phyloP scores from a whole-genome alignment of 805 yeast genomes.

The Candida piceae region DNA sequence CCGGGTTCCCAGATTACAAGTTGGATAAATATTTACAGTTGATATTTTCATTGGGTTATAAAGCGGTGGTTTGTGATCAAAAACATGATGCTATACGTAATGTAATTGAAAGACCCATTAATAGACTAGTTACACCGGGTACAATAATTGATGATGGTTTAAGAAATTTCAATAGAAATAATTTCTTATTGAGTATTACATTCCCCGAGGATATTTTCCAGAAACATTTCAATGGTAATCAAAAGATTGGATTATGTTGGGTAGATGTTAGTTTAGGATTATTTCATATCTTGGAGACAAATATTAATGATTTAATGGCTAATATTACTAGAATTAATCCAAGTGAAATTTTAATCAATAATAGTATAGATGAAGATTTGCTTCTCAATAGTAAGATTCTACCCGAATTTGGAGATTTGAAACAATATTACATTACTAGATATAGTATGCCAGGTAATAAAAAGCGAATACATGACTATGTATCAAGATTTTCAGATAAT shows the following conservation, averaged over 20 bases:
- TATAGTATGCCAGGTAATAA: conserved; percentile 39
- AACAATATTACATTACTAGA: conserved; percentile 55
- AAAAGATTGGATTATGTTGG: conserved; percentile 75
- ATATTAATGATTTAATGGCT: conserved; percentile 54
- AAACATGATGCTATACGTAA: conserved; percentile 26
- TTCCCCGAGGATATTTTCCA: conserved; percentile 47
- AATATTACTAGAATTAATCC: conserved; percentile 78
- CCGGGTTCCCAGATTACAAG: conserved; percentile 81
- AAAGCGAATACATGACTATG: conserved; percentile 34
- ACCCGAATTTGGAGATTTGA: conserved; percentile 55
- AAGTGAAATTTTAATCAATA: conserved; percentile 64
- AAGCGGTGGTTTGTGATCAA: conserved; percentile 85
- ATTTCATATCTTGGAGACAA: conserved; percentile 61
- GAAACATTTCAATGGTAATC: too few relatives aligned
- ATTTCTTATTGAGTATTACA: conserved; percentile 61
- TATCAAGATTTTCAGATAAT: conserved; percentile 36
- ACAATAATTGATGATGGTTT: conserved; percentile 85
- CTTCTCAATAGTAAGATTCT: too few relatives aligned
- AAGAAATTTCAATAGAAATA: conserved; percentile 65
- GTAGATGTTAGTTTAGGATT: conserved; percentile 83
- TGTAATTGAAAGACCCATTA: conserved; percentile 59
- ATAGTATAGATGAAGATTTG: conserved; percentile 33
- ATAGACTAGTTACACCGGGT: conserved; percentile 87
- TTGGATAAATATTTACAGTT: conserved; percentile 68
- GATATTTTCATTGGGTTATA: conserved; percentile 61